These are phyloP conservation scores for Dactylella cylindrospora DNA, from an alignment of 2,329 filamentous ascomycete genomes.

Conservation along the genomic window DNA sequence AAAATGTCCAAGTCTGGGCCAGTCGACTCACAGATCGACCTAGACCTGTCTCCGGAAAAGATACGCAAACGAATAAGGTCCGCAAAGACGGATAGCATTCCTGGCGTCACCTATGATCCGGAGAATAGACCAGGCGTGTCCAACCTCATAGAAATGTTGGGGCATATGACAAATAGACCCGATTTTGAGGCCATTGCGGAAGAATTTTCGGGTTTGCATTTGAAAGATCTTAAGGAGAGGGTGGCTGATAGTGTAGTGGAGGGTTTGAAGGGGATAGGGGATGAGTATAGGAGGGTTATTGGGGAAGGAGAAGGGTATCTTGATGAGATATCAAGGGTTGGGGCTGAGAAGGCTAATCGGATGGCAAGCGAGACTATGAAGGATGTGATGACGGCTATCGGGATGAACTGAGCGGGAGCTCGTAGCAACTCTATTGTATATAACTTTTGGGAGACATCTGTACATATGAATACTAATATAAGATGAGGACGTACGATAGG, in stretches of 20 bases:
- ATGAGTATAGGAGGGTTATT: slow-evolving; percentile 61
- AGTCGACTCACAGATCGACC: slow-evolving; percentile 74
- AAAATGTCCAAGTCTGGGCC: slow-evolving; percentile 95
- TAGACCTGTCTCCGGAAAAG: slow-evolving; percentile 68
- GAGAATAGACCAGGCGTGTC: slow-evolving; percentile 73
- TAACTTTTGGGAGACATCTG: no score
- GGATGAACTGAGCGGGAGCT: slow-evolving; percentile 48
- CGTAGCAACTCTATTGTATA: no score
- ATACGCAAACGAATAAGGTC: slow-evolving; percentile 70
- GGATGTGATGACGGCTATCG: slow-evolving; percentile 54
- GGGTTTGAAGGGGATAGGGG: slow-evolving; percentile 60
- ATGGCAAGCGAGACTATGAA: slow-evolving; percentile 61
- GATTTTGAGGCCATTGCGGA: slow-evolving; percentile 54
- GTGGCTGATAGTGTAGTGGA: slow-evolving; percentile 62
- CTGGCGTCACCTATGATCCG: slow-evolving; percentile 72
- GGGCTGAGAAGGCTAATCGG: slow-evolving; percentile 62
- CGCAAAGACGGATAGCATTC: slow-evolving; percentile 74
- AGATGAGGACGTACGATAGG: no score
- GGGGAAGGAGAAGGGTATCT: slow-evolving; percentile 58
- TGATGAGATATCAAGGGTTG: slow-evolving; percentile 61
- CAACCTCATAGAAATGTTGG: slow-evolving; percentile 80
- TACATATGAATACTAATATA: no score
- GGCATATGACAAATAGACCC: slow-evolving; percentile 62
- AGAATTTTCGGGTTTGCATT: slow-evolving; percentile 53
- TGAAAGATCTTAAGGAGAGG: slow-evolving; percentile 65